Conservation (phyloP, 148 eudicot genomes). For the Cornus kousa region DNA sequence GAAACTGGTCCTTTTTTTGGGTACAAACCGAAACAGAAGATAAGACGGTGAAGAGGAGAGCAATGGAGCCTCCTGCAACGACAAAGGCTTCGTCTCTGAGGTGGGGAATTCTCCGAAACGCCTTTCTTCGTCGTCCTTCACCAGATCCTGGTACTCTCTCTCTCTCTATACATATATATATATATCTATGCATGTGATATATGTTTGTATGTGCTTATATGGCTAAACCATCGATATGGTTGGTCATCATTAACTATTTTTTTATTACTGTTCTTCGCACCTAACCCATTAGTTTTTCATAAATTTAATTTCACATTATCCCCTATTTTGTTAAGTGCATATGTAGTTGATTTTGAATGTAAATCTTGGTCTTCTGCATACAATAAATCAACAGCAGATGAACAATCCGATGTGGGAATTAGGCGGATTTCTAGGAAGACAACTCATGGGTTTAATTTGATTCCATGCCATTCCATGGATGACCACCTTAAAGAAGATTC, state of each 20-base stretch:
- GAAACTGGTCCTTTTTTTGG: too few relatives aligned
- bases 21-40: not conserved
- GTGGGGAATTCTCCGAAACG: constrained; percentile 66
- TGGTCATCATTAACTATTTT: not conserved
- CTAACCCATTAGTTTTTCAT: too few relatives aligned
- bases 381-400: not conserved
- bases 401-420: constrained; percentile 32
- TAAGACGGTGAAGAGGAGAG: not conserved
- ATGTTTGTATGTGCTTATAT: not conserved
- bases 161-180: not conserved
- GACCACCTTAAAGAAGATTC: constrained; percentile 11
- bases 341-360: not conserved
- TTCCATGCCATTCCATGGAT: constrained; percentile 44
- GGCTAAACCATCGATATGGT: not conserved
- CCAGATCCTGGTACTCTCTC: constrained; percentile 21
- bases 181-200: too few relatives aligned
- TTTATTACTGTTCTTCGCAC: not conserved
- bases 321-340: not conserved
- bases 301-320: too few relatives aligned
- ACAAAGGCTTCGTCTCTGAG: constrained; percentile 40
- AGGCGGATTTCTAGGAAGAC: constrained; percentile 57
- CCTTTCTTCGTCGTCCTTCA: constrained; percentile 38
- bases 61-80: not conserved
- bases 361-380: not conserved
- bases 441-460: constrained; percentile 54